A percentile compares a stretch with the other conserved stretches of the same genome.
Evolutionary conservation across 2,329 filamentous ascomycete genomes (phyloP).

Genomic region (Aspergillus pseudoglaucus): DNA sequence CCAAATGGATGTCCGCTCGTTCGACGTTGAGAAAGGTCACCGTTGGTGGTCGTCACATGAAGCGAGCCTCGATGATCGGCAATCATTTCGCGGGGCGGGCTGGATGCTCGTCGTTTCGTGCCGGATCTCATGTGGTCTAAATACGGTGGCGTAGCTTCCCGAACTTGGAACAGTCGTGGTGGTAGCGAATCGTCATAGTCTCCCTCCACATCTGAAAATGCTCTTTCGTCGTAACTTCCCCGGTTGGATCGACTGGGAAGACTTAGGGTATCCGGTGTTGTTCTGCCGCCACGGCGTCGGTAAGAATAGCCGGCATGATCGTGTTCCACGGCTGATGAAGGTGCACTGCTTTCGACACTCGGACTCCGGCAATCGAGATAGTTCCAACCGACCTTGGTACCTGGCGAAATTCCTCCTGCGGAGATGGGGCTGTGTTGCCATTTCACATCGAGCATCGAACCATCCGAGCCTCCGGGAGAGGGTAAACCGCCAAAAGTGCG

Average conservation of each 20-base stretch:
- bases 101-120: conserved; percentile 59
- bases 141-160: conserved; percentile 34
- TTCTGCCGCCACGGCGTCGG: conserved; percentile 43
- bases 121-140: conserved; percentile 43
- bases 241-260: conserved; percentile 49
- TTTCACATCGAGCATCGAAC: conserved; percentile 27
- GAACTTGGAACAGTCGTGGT: conserved; percentile 31
- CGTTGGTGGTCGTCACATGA: conserved; percentile 34
- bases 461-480: conserved; percentile 26
- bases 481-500: conserved; percentile 26
- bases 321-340: conserved; percentile 34
- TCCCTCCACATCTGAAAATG: conserved; percentile 45
- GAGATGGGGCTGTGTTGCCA: conserved; percentile 37
- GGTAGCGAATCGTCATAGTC: conserved; percentile 35
- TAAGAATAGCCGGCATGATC: conserved; percentile 28
- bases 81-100: conserved; percentile 51
- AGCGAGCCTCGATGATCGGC: conserved; percentile 29
- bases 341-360: conserved; percentile 37
- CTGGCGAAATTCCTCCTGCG: conserved; percentile 33
- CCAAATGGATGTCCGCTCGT: conserved; percentile 49
- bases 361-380: conserved; percentile 37
- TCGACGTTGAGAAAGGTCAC: conserved; percentile 51
- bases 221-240: conserved; percentile 57
- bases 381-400: conserved; percentile 36
- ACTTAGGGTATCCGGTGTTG: conserved; percentile 44